Base-by-base conservation (phyloP, 768 basidiomycete species). In the Fomitopsis pulvina region DNA sequence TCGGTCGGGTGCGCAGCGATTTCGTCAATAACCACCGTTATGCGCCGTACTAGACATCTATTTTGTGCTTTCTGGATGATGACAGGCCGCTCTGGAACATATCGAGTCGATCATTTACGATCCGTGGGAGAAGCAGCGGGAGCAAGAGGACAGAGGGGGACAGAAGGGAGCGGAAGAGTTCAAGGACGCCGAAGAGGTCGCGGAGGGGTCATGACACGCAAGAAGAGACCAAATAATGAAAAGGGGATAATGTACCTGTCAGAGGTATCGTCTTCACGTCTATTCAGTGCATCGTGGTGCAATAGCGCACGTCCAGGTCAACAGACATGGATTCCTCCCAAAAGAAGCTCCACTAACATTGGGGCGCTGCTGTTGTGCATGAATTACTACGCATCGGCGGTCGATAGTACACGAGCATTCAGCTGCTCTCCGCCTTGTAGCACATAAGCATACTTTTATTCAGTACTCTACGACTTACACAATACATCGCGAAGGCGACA, bases 1-100 rank as follows among this genome's bases (percentile, higher is more conserved):
- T 85, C 57, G 92, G 92, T 73, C 82, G 87, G 85, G 89, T 92
- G 84, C 87, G 92, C 86, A 88, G 83, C 67, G 79, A 87, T 87
- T 87, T 87, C 66, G 61, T 77, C 69, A 83, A 83, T 73, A 68
- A 83, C 74, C 76, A 68, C 63, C 86, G 91, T 68, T 92, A 73
- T 70, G 72, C 79, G 51, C 92, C 92, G 59, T 94, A 94, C 80
- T 94, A 87, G 86, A 78, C 68, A 60, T 59, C 51, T 51, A 56
- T 63, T 63, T 56, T 57, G 51, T 38, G 44, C 52, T 44, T 49
- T 28, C 54, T 48, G 34, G 34, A 18, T 4, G 58, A 48, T 49
- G 53, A 57, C 70, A 92, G 89, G 90, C 85, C 42, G 86, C 89
- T 21, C 81, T 92, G 51, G 83, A 76, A 14, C 79, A 92, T 68